Percentiles rank a stretch among this genome's conserved stretches.
These are phyloP conservation scores for Deinandra increscens DNA, from an alignment of 129 eudicot genomes.

Conservation along the genomic window DNA sequence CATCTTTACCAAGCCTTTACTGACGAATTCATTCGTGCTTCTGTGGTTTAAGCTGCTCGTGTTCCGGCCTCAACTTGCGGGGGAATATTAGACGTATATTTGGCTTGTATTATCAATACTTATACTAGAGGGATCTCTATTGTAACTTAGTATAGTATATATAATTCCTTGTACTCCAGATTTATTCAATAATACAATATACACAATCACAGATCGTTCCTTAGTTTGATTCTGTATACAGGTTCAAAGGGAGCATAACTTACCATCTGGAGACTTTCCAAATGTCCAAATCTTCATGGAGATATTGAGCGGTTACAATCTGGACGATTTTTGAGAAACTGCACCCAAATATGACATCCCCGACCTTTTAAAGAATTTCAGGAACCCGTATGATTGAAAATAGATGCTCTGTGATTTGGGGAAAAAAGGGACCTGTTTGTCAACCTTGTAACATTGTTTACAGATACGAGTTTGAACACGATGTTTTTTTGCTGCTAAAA, in stretches of 20 bases:
- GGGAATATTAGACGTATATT: no score
- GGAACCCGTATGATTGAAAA: constrained; percentile 70
- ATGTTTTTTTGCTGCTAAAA: not conserved
- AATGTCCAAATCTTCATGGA: constrained; percentile 76
- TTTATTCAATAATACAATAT: no score
- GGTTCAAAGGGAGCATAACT: constrained; percentile 89
- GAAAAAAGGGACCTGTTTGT: no score
- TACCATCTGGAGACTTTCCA: constrained; percentile 91
- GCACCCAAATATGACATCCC: constrained; percentile 89
- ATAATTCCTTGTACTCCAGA: no score
- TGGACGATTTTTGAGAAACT: constrained; percentile 83
- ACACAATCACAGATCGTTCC: no score
- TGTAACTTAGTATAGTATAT: no score
- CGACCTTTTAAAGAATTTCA: constrained; percentile 73
- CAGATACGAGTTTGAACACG: constrained; percentile 8
- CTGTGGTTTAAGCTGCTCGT: no score
- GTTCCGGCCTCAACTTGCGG: no score
- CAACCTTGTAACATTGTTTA: constrained; percentile 1
- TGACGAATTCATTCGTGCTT: no score
- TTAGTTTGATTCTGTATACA: constrained; percentile 32
- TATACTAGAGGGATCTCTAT: no score
- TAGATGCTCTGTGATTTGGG: constrained; percentile 1
- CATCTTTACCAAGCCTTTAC: no score
- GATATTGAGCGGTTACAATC: constrained; percentile 60
- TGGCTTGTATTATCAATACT: no score